These are phyloP conservation scores for Mallotus japonicus DNA, from an alignment of 441 rosid species.

Conservation along the genomic window DNA sequence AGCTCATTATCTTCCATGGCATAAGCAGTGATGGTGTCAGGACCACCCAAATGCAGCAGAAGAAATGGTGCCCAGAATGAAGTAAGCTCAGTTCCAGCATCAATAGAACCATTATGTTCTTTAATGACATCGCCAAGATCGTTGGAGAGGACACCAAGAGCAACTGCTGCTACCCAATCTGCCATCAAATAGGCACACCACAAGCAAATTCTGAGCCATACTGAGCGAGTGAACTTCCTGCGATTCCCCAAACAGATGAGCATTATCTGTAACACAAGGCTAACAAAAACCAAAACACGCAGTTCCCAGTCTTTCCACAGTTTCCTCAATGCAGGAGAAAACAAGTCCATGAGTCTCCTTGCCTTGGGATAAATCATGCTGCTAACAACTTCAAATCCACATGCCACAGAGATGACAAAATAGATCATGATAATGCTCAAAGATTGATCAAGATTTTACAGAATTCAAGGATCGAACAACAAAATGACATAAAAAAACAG, in stretches of 20 bases:
- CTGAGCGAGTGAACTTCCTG: conserved; percentile 18
- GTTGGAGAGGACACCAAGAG: conserved; percentile 29
- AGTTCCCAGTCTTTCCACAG: conserved; percentile 42
- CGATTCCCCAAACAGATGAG: conserved; percentile 30
- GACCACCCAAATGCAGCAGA: no score
- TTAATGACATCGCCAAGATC: neutral
- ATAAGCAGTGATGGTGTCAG: no score
- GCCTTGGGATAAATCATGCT: conserved; percentile 6
- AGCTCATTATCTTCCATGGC: no score
- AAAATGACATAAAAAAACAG: no score
- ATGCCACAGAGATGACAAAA: no score
- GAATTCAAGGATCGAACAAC: no score
- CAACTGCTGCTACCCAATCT: conserved; percentile 23
- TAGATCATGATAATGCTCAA: no score
- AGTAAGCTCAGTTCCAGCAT: no score
- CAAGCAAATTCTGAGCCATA: conserved; percentile 11
- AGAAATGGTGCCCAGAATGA: no score
- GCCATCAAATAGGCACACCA: conserved; percentile 42
- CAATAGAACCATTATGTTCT: neutral
- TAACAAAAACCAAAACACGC: conserved; percentile 9
- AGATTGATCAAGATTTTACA: no score
- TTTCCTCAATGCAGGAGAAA: neutral
- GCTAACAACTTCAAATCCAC: neutral
- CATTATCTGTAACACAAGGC: conserved; percentile 32
- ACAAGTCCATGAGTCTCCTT: neutral